phyloP scores from a whole-genome alignment of 2,329 filamentous ascomycete genomes.

The Ceratocystis colombiana region DNA sequence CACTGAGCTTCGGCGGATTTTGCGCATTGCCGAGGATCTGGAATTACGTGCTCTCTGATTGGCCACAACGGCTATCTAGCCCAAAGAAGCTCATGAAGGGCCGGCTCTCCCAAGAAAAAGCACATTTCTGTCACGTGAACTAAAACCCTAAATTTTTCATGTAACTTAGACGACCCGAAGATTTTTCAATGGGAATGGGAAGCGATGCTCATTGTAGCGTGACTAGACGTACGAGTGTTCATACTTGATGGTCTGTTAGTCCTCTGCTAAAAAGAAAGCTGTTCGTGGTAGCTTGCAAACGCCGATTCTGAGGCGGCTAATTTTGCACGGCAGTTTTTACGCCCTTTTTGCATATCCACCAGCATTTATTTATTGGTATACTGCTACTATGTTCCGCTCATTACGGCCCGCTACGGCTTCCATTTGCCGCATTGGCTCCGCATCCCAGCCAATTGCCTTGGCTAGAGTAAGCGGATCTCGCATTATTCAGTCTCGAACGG shows the following conservation, averaged over 20 bases:
- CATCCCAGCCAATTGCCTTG: conserved; percentile 8
- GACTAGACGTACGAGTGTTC: background rate
- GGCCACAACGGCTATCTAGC: conserved; percentile 30
- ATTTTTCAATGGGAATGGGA: background rate
- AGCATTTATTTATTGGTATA: background rate
- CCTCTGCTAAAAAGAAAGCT: background rate
- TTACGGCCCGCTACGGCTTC: conserved; percentile 15
- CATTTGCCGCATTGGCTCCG: conserved; percentile 15
- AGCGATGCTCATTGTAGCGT: background rate
- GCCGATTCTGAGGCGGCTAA: background rate
- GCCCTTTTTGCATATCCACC: background rate
- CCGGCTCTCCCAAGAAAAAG: conserved; percentile 18
- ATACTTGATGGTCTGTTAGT: background rate
- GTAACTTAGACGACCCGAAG: conserved; percentile 5
- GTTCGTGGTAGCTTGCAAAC: background rate
- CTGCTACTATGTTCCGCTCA: conserved; percentile 22
- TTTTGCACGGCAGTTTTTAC: background rate
- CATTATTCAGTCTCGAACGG: background rate
- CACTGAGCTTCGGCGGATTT: conserved; percentile 19
- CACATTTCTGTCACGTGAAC: background rate
- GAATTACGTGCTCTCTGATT: conserved; percentile 40
- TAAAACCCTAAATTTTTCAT: background rate
- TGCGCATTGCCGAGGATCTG: conserved; percentile 43
- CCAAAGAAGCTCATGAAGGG: background rate
- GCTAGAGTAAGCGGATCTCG: background rate